Base-by-base conservation (phyloP, 345 rosid species). In the Populus tremula region DNA sequence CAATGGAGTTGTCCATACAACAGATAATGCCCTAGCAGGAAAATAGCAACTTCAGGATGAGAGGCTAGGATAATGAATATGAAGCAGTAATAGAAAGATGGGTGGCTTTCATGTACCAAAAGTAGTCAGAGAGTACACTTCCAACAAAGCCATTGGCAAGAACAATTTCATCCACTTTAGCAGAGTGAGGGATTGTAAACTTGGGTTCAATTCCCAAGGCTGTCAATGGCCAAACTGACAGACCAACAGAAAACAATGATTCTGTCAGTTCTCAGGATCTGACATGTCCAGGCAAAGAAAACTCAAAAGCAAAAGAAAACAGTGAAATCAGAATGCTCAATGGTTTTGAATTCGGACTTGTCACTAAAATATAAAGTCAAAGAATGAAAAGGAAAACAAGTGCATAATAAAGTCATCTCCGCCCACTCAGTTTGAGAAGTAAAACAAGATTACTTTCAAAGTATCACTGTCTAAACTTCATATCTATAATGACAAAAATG, bases 201-300 rank as follows among this genome's bases (percentile, higher is more conserved):
- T 91, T 87, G 50, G 99, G 99, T 85, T 96, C 99, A 54, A 96
- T 96, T 71, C 99, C 99, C 79, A 96, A 78, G 49, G 98, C 98
- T 71, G 92, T 90, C 88, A 96, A 82, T 2, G 99, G 99, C 98
- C 94, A 94, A 77, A 94, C 99, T 96, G 92, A 77, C 70, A 80
- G 71, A 49, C 43, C 71, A 83, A 82, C 69, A 56, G 59, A 64
- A 66, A 16, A 56, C 17, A 13, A 43, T 1, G 66, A 50, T 61
- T 53, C 50, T 54, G 56, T 35, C 53, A 36, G 5, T 7, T 72
- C 2, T 45, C 33, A 10, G 1, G 29, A 21, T 16, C 6, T 23
- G 31, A 76, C 67, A 67, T 17, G 25, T 31, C 70, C 70, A 64
- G 29, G 31, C 14, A 59, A 43, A 5, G 1, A 69, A 35, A 39